A percentile compares a stretch with the other conserved stretches of the same genome.
Evolutionary conservation across 192 early-diverging fungal genomes (phyloP).

Genomic region (Coemansia sp.): DNA sequence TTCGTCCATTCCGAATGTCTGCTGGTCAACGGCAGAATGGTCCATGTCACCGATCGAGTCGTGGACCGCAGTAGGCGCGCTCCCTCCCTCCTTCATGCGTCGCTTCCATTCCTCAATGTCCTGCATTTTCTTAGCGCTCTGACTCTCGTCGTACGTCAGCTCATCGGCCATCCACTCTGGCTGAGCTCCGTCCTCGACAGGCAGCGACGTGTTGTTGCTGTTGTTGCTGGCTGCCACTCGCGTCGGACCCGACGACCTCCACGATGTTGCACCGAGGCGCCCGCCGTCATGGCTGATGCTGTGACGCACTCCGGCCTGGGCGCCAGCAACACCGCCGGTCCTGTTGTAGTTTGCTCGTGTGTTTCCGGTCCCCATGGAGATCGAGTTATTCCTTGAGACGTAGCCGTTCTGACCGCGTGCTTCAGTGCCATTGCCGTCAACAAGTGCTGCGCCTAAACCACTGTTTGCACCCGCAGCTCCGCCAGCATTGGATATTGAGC

Average conservation of each 20-base stretch:
- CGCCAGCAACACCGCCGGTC: background rate
- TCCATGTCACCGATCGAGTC: background rate
- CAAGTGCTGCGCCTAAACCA: background rate
- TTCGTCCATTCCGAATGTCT: background rate
- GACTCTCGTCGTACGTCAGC: constrained; percentile 36
- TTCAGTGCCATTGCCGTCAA: background rate
- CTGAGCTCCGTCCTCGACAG: constrained; percentile 17
- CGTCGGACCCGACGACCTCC: constrained; percentile 28
- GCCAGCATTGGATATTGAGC: background rate
- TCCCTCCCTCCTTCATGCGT: constrained; percentile 33
- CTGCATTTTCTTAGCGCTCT: constrained; percentile 39
- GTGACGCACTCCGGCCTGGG: constrained; percentile 3
- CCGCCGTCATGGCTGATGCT: constrained; percentile 11
- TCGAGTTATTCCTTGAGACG: background rate
- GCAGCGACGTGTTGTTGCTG: background rate
- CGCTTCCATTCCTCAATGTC: constrained; percentile 56
- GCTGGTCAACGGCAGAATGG: background rate
- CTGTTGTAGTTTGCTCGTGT: constrained; percentile 5
- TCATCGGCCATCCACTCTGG: constrained; percentile 55
- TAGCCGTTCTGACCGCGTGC: background rate
- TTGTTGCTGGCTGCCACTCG: background rate
- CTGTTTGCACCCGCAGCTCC: background rate
- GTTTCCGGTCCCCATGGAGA: background rate
- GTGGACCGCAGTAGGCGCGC: background rate
- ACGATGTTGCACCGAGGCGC: constrained; percentile 15